phyloP scores from a whole-genome alignment of 73 alveolate species.

The Uronychia setigera region DNA sequence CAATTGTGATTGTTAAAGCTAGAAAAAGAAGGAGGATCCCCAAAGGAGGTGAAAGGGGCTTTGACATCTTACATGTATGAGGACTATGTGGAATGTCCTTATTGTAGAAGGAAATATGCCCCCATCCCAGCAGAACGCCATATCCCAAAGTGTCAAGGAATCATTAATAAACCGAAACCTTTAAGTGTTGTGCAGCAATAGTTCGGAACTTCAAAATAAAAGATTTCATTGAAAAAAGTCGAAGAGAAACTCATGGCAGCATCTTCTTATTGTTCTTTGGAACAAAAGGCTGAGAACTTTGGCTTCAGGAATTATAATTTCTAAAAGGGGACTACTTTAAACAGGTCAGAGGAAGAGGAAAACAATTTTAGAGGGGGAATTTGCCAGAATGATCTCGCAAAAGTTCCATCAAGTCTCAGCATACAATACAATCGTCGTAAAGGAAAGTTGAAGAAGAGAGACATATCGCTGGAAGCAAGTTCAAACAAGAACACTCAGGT shows the following conservation, averaged over 20 bases:
- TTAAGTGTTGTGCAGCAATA: neutral
- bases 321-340: neutral
- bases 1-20: neutral
- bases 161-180: conserved; percentile 64
- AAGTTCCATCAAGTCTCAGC: neutral
- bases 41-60: neutral
- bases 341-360: neutral
- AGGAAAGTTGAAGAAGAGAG: neutral
- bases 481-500: neutral
- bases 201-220: neutral
- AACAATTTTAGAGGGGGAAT: neutral
- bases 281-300: neutral
- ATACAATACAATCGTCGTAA: neutral
- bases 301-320: neutral
- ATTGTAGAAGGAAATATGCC: conserved; percentile 63
- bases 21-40: neutral
- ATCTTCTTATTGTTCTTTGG: neutral
- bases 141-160: conserved; percentile 61
- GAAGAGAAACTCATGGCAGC: neutral
- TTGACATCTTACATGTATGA: conserved; percentile 11
- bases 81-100: conserved; percentile 61
- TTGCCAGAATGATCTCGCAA: neutral
- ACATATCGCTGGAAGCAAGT: neutral
- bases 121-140: conserved; percentile 67
- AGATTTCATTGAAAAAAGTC: neutral